phyloP scores from a whole-genome alignment of 805 yeast genomes.

The Suhomyces xylopsoci region DNA sequence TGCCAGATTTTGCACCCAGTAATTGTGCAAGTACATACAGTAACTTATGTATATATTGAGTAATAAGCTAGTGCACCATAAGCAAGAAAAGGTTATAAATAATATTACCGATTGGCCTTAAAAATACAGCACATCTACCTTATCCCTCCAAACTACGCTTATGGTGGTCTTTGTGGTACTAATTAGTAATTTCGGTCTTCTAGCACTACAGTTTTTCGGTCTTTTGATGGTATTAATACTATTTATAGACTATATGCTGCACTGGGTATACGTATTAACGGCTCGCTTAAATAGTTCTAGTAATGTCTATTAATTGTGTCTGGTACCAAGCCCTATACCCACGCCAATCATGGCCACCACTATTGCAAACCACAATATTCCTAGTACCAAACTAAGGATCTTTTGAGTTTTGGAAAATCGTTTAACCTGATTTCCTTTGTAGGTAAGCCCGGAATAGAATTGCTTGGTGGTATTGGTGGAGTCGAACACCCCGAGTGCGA shows the following conservation, averaged over 20 bases:
- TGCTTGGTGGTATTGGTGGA: conserved; percentile 16
- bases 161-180: no score
- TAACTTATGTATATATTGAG: no score
- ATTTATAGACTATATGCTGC: neutral
- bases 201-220: no score
- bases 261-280: neutral
- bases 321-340: conserved; percentile 32
- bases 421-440: conserved; percentile 15
- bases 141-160: no score
- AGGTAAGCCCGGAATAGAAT: conserved; percentile 18
- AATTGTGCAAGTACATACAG: no score
- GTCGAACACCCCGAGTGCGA: conserved; percentile 37
- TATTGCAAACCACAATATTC: conserved; percentile 31
- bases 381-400: conserved; percentile 25
- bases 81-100: no score
- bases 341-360: conserved; percentile 40
- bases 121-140: no score
- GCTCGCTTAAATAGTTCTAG: neutral
- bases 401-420: conserved; percentile 27
- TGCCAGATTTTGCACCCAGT: no score
- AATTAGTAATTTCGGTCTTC: no score
- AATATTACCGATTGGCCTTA: no score
- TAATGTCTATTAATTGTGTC: neutral
- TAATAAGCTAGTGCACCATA: no score
- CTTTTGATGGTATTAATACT: neutral